Evolutionary conservation across 805 yeast species (phyloP).

Genomic region (Yarrowia bubula): DNA sequence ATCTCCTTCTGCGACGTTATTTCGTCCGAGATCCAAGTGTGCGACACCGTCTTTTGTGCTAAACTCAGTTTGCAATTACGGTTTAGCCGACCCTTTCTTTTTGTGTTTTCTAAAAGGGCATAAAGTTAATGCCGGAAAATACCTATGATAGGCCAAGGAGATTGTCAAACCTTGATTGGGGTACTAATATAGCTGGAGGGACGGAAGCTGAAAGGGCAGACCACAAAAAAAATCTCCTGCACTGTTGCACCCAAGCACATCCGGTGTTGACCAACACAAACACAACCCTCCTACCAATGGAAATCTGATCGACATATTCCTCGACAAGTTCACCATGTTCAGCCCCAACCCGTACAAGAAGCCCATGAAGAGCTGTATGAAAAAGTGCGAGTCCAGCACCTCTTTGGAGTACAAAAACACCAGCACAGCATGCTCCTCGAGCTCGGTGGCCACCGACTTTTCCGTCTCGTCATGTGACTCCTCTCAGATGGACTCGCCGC

Average conservation of each 20-base stretch:
- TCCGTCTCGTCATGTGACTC: slow-evolving; percentile 1
- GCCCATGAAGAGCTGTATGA: slow-evolving; percentile 26
- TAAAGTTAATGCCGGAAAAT: slow-evolving; percentile 13
- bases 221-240: no score
- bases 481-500: neutral
- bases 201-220: neutral
- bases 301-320: neutral
- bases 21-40: neutral
- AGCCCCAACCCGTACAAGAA: slow-evolving; percentile 18
- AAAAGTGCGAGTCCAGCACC: neutral
- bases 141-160: slow-evolving; percentile 18
- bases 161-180: slow-evolving; percentile 8
- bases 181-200: slow-evolving; percentile 9
- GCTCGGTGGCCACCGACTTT: slow-evolving; percentile 1
- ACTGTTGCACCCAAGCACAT: neutral
- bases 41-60: neutral
- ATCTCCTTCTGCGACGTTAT: neutral
- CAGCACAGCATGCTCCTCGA: neutral
- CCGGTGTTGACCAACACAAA: neutral
- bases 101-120: neutral
- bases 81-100: neutral
- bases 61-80: neutral
- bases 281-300: neutral
- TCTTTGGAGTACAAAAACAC: slow-evolving; percentile 10
- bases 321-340: slow-evolving; percentile 11